These are phyloP conservation scores for Nicotiana obtusifolia DNA, from an alignment of 257 asterid genomes.

Conservation along the genomic window DNA sequence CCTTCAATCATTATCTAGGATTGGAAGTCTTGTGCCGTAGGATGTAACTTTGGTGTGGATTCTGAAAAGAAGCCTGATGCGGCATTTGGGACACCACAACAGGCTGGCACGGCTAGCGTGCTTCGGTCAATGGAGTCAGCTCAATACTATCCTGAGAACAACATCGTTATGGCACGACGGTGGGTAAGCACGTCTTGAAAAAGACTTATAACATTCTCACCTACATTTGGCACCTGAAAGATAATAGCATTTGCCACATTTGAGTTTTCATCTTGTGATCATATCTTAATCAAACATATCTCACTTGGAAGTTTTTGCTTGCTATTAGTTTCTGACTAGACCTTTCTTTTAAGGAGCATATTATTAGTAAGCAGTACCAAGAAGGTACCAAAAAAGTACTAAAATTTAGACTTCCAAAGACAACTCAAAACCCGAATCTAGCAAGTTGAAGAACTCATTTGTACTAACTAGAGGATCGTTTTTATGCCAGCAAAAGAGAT, in stretches of 20 bases:
- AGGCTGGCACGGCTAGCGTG: constrained; percentile 44
- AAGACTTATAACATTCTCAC: neutral
- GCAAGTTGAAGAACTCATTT: no score
- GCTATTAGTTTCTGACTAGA: neutral
- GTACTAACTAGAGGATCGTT: no score
- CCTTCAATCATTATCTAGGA: constrained; percentile 37
- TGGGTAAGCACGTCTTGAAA: constrained; percentile 76
- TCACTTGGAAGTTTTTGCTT: neutral
- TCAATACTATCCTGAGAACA: constrained; percentile 68
- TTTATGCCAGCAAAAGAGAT: no score
- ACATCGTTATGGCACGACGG: constrained; percentile 78
- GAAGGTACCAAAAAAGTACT: no score
- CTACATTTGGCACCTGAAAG: neutral
- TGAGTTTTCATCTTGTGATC: neutral
- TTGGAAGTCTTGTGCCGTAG: constrained; percentile 70
- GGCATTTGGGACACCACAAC: constrained; percentile 55
- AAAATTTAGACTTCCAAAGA: no score
- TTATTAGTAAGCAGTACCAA: no score
- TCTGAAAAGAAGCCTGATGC: constrained; percentile 59
- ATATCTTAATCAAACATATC: neutral
- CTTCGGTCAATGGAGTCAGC: constrained; percentile 95
- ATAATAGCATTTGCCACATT: neutral
- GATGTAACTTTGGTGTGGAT: constrained; percentile 62
- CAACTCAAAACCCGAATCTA: no score
- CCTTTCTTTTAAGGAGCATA: neutral